Conservation (phyloP, 306 rosid genomes). For the Acacia acuminata region DNA sequence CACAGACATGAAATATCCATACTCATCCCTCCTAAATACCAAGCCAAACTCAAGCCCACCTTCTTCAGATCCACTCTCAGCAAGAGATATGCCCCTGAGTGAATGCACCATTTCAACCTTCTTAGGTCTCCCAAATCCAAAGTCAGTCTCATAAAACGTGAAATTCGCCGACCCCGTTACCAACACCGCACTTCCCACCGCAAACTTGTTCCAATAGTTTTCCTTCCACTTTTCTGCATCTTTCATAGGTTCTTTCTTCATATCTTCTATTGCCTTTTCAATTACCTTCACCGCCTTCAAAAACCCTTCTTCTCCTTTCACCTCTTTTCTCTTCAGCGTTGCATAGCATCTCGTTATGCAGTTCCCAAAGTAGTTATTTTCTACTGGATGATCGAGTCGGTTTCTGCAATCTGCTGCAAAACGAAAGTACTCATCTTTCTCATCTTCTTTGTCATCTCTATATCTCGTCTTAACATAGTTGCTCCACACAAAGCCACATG, state of each 20-base stretch:
- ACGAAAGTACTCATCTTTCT: constrained; percentile 4
- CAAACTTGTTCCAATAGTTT: neutral
- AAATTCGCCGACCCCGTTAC: constrained; percentile 37
- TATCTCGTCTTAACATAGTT: constrained; percentile 31
- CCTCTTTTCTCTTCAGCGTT: constrained; percentile 27
- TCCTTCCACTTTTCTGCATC: constrained; percentile 11
- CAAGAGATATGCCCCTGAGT: constrained; percentile 36
- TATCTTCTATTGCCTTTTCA: neutral
- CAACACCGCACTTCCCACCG: neutral
- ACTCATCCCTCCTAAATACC: neutral
- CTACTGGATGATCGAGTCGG: constrained; percentile 25
- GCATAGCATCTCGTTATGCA: constrained; percentile 37
- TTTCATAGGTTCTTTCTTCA: neutral
- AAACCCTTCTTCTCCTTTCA: constrained; percentile 36
- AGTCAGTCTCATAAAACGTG: constrained; percentile 40
- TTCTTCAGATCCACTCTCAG: constrained; percentile 34
- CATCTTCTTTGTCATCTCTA: neutral
- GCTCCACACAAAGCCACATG: constrained; percentile 36
- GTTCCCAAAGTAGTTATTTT: constrained; percentile 41
- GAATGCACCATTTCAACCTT: constrained; percentile 49
- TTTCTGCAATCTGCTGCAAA: constrained; percentile 45
- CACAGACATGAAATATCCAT: constrained; percentile 12
- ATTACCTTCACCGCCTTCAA: constrained; percentile 31
- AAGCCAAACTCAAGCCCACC: constrained; percentile 49
- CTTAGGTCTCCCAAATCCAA: constrained; percentile 46